Percentiles rank a stretch among this genome's conserved stretches.
phyloP scores from a whole-genome alignment of 192 early-diverging fungal species.

The Linnemannia elongata region DNA sequence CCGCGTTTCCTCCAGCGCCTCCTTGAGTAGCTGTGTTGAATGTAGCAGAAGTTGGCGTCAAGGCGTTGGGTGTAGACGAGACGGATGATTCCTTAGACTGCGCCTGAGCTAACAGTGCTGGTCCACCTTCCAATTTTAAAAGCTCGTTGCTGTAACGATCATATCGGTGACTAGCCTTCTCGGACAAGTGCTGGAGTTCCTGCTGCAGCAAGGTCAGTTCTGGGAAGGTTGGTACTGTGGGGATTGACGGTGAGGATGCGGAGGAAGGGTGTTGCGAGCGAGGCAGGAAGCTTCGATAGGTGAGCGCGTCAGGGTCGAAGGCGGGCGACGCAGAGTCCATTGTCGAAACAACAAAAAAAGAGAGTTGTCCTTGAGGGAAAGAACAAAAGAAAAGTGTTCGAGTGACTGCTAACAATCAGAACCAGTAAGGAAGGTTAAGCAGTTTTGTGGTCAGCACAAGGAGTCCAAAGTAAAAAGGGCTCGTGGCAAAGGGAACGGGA shows the following conservation, averaged over 20 bases:
- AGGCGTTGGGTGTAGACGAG: conserved; percentile 20
- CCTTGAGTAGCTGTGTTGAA: conserved; percentile 18
- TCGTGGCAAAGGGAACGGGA: neutral
- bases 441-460: neutral
- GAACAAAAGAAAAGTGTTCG: neutral
- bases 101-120: neutral
- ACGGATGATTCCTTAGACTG: conserved; percentile 50
- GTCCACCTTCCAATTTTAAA: conserved; percentile 20
- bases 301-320: conserved; percentile 48
- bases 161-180: conserved; percentile 23
- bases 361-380: neutral
- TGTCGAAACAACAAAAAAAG: neutral
- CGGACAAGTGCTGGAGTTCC: conserved; percentile 45
- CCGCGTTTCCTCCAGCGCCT: neutral
- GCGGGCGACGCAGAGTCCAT: conserved; percentile 43
- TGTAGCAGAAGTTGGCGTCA: conserved; percentile 23
- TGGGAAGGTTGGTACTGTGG: conserved; percentile 33
- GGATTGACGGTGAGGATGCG: conserved; percentile 15
- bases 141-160: conserved; percentile 40
- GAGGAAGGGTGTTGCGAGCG: conserved; percentile 11
- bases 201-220: conserved; percentile 38
- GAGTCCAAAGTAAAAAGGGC: neutral
- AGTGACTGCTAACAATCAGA: conserved; percentile 9
- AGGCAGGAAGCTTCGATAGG: conserved; percentile 42
- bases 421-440: conserved; percentile 9